phyloP scores from a whole-genome alignment of 2,329 filamentous ascomycete genomes.

The Camillea tinctor region DNA sequence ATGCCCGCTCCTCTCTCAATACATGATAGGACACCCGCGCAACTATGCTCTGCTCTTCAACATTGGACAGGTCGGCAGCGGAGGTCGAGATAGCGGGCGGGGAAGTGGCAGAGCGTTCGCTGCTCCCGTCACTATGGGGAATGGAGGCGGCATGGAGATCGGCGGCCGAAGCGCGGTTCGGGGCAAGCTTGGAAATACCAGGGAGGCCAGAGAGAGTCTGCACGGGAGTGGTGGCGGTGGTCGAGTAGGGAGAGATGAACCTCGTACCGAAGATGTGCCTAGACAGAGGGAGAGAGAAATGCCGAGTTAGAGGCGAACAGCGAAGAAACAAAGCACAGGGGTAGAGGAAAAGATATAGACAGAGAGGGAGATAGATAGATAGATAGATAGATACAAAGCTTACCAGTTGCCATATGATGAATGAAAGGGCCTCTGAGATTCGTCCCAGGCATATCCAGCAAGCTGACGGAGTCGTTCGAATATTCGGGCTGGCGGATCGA shows the following conservation, averaged over 20 bases:
- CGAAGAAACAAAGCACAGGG: no score
- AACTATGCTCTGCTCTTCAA: slow-evolving; percentile 65
- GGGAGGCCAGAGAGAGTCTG: slow-evolving; percentile 46
- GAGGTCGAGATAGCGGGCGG: slow-evolving; percentile 34
- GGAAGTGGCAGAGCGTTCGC: slow-evolving; percentile 39
- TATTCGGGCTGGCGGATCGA: slow-evolving; percentile 65
- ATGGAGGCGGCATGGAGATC: slow-evolving; percentile 39
- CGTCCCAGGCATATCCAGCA: slow-evolving; percentile 75
- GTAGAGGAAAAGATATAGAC: not conserved
- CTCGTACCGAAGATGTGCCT: slow-evolving; percentile 68
- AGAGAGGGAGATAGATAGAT: slow-evolving; percentile 4
- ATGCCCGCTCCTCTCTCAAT: slow-evolving; percentile 82
- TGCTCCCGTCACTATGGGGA: slow-evolving; percentile 39
- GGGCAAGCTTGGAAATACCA: slow-evolving; percentile 40
- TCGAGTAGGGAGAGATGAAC: slow-evolving; percentile 50
- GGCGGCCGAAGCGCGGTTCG: slow-evolving; percentile 43
- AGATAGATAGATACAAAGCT: slow-evolving; percentile 16
- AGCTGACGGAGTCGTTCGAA: slow-evolving; percentile 73
- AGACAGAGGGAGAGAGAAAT: slow-evolving; percentile 17
- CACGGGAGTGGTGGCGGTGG: slow-evolving; percentile 45
- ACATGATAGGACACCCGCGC: slow-evolving; percentile 81
- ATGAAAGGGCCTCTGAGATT: slow-evolving; percentile 56
- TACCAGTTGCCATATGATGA: slow-evolving; percentile 88
- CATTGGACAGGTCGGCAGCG: slow-evolving; percentile 49
- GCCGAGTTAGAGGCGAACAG: slow-evolving; percentile 17